Base-by-base conservation (phyloP, 176 grass and related monocot genomes). In the Leersia perrieri region DNA sequence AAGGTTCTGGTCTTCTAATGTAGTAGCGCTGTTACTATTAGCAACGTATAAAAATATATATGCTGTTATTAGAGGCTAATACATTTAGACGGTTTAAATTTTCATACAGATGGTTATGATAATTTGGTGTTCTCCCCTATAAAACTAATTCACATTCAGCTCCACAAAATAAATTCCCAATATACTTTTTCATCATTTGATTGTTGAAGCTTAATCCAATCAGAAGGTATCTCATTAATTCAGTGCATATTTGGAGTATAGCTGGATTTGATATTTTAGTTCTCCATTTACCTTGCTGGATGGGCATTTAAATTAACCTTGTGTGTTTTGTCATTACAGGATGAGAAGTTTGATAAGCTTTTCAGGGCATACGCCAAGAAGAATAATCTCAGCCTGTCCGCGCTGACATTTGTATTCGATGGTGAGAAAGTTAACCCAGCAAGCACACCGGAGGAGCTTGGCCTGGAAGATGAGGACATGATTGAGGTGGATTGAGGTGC, bases 401-500 rank as follows among this genome's bases (percentile, higher is more conserved):
- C 86, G 38, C 55, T 95, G 23, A 76, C 60, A 9, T 98, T 98
- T 18, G 65, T 72, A 83, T 98, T 98, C 45, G 96, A 98, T 58
- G 96, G 96, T 16, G 92, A 89, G 15, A 93, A 90, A 84, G 72
- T 95, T 70, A 30, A 66, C 35, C 64, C 84, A 11, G 33, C 71
- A 62, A 66, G 74, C 29, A 98, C 90, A 84, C 92, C 90, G 14
- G 40, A 79, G 51, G 89, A 84, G 41, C 96, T 98, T 81, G 92
- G 68, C 33, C 63, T 95, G 44, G 96, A 98, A 83, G 80, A 98
- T 12, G 85, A 86, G 38, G 96, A 95, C 47, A 91, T 98, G 78
- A 84, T 98, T 51, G 92, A 98, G 84, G 92, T 93, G 70, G 78
- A 84, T 98, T 51, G 92, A 98, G 84, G 92, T 93, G 70, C 38